Conservation (phyloP, 1,139 yeast species). For the Candida sanyaensis region DNA sequence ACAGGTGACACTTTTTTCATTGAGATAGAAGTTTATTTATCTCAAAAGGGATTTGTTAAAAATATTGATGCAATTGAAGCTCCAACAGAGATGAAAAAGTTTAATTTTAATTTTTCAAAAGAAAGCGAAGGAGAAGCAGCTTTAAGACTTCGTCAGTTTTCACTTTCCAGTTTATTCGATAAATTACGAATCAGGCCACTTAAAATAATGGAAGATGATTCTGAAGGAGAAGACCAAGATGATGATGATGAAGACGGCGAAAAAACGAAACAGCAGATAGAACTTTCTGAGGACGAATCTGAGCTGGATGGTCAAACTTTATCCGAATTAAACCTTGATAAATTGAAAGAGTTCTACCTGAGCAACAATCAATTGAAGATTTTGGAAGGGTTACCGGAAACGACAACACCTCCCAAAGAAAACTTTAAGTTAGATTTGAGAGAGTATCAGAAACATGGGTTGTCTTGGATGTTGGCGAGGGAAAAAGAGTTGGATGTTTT, state of each 20-base stretch:
- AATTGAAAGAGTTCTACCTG: slow-evolving; percentile 72
- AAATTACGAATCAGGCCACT: slow-evolving; percentile 33
- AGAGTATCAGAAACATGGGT: slow-evolving; percentile 76
- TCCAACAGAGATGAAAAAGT: slow-evolving; percentile 9
- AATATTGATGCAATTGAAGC: slow-evolving; percentile 15
- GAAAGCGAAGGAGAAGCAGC: slow-evolving; percentile 60
- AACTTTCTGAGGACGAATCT: slow-evolving; percentile 1
- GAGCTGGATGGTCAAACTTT: slow-evolving; percentile 14
- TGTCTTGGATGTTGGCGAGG: slow-evolving; percentile 78
- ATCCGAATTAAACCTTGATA: slow-evolving; percentile 64
- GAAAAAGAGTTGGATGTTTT: slow-evolving; percentile 54
- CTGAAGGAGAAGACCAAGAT: slow-evolving; percentile 7
- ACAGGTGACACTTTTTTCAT: slow-evolving; percentile 74
- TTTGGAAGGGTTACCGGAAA: slow-evolving; percentile 57
- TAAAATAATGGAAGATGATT: slow-evolving; percentile 15
- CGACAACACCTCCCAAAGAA: slow-evolving; percentile 54
- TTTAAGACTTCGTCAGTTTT: slow-evolving; percentile 56
- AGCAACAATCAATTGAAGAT: slow-evolving; percentile 59
- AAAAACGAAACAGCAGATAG: no score
- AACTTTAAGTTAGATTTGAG: slow-evolving; percentile 61
- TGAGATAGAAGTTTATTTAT: slow-evolving; percentile 63
- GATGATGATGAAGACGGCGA: neutral
- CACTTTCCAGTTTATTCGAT: slow-evolving; percentile 58
- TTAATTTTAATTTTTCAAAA: slow-evolving; percentile 26
- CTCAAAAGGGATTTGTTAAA: slow-evolving; percentile 48